Percentiles rank a stretch among this genome's conserved stretches.
These are phyloP conservation scores for Komagataella pastoris DNA, from an alignment of 805 yeast species.

Conservation along the genomic window DNA sequence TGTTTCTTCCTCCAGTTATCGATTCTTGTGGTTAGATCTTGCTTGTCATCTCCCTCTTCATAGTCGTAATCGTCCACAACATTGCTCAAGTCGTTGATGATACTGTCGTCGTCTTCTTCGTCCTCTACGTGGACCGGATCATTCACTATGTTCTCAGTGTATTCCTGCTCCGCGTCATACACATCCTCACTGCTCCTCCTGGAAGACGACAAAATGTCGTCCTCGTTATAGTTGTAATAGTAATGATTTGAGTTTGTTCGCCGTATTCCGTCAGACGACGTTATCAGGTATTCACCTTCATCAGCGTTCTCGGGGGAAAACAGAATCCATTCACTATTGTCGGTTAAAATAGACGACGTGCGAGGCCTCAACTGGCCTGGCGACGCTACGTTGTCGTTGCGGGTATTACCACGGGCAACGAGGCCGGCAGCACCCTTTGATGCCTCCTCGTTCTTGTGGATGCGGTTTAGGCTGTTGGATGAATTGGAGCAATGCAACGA, in stretches of 20 bases:
- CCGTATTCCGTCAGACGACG: conserved; percentile 6
- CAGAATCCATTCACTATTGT: conserved; percentile 16
- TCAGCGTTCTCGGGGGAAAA: conserved; percentile 12
- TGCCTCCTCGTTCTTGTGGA: background rate
- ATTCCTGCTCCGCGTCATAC: conserved; percentile 6
- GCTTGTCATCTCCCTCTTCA: conserved; percentile 6
- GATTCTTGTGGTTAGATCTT: conserved; percentile 14
- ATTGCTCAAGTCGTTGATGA: conserved; percentile 13
- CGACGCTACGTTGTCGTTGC: background rate
- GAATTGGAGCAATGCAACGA: background rate
- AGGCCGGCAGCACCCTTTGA: background rate
- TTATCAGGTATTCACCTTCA: background rate
- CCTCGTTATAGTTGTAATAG: conserved; percentile 1
- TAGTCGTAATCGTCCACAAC: conserved; percentile 6
- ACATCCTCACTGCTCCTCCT: conserved; percentile 4
- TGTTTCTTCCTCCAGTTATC: conserved; percentile 19
- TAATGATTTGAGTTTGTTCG: conserved; percentile 4
- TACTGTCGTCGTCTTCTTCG: conserved; percentile 14
- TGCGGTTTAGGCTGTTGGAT: background rate
- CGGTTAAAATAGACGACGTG: conserved; percentile 5
- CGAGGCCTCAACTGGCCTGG: background rate
- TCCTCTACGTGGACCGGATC: conserved; percentile 5
- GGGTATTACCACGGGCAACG: background rate
- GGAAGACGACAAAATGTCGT: conserved; percentile 2
- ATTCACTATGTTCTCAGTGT: background rate